Evolutionary conservation across 495 filamentous ascomycete species (phyloP).

Genomic region (Viridothelium virens): DNA sequence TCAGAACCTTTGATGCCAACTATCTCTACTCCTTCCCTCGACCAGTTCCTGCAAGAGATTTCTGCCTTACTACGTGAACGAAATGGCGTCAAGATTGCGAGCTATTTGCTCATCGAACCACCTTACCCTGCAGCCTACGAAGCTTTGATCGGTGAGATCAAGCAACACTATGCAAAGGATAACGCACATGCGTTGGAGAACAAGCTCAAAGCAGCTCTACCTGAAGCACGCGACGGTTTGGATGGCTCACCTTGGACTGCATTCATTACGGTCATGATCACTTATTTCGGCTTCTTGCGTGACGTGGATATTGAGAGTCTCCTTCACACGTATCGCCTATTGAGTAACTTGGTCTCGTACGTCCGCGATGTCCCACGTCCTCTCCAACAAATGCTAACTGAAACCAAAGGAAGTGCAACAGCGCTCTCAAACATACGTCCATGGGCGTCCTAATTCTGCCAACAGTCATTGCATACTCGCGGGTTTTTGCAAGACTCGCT

Average conservation of each 20-base stretch:
- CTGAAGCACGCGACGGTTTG: slow-evolving; percentile 46
- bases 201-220: slow-evolving; percentile 48
- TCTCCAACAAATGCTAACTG: neutral
- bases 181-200: slow-evolving; percentile 50
- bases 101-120: slow-evolving; percentile 57
- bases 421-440: slow-evolving; percentile 68
- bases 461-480: slow-evolving; percentile 67
- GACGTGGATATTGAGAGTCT: slow-evolving; percentile 64
- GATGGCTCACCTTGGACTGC: slow-evolving; percentile 62
- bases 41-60: slow-evolving; percentile 51
- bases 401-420: slow-evolving; percentile 56
- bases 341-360: slow-evolving; percentile 65
- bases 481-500: slow-evolving; percentile 66
- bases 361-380: slow-evolving; percentile 25
- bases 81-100: slow-evolving; percentile 48
- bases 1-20: neutral
- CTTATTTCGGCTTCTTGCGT: slow-evolving; percentile 70
- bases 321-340: slow-evolving; percentile 62
- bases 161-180: slow-evolving; percentile 44
- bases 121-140: slow-evolving; percentile 58
- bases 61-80: slow-evolving; percentile 46
- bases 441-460: slow-evolving; percentile 71
- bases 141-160: slow-evolving; percentile 59
- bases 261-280: slow-evolving; percentile 67
- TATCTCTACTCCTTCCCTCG: slow-evolving; percentile 38